Evolutionary conservation across 208 protist species (phyloP).

Genomic region (Strigomonas galati): DNA sequence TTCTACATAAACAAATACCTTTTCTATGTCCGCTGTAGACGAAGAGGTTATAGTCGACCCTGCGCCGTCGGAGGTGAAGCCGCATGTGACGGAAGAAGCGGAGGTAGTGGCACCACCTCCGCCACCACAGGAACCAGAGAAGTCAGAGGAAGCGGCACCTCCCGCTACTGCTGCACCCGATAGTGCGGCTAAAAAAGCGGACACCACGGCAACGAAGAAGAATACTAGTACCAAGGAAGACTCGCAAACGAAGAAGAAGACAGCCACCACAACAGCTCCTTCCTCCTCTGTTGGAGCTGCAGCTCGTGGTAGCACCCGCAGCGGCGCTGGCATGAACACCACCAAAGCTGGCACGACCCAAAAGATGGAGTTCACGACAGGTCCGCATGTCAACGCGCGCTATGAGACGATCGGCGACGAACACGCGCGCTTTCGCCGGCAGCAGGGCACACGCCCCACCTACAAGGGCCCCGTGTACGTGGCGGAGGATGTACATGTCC

Average conservation of each 20-base stretch:
- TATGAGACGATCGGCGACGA: constrained; percentile 57
- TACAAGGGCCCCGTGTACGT: constrained; percentile 72
- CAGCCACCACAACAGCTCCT: not conserved
- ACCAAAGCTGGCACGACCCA: not conserved
- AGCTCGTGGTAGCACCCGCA: not conserved
- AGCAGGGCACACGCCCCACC: constrained; percentile 35
- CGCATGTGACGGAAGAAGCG: too few species aligned
- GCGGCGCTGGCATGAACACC: not conserved
- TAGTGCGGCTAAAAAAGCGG: not conserved
- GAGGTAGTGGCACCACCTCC: too few species aligned
- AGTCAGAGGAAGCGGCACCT: too few species aligned
- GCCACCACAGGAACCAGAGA: too few species aligned
- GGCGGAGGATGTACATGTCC: constrained; percentile 65
- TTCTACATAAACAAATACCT: too few species aligned
- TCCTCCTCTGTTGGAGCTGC: not conserved
- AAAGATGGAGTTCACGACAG: constrained; percentile 16
- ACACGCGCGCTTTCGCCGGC: constrained; percentile 41
- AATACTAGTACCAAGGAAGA: not conserved
- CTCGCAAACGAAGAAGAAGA: not conserved
- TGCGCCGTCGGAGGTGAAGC: too few species aligned
- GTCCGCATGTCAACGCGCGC: constrained; percentile 33
- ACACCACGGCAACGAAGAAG: not conserved
- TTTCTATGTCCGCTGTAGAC: too few species aligned
- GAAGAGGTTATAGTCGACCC: too few species aligned
- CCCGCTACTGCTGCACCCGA: too few species aligned